Base-by-base conservation (phyloP, 805 yeast genomes). In the Candida stauntonica region DNA sequence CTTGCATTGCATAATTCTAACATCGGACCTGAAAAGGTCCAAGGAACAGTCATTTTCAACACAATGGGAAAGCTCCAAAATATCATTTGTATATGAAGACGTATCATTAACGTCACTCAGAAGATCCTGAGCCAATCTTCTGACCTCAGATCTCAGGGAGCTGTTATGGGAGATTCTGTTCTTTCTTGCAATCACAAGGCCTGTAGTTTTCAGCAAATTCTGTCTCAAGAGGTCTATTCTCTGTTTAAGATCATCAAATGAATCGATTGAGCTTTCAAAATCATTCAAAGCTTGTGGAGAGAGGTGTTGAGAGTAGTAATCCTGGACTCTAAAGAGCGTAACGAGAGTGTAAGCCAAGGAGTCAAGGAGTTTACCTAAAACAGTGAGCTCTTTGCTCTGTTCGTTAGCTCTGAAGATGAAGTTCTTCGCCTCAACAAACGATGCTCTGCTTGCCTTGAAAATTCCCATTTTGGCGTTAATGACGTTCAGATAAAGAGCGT, bases 11-110 rank as follows among this genome's bases (percentile, higher is more conserved):
- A 41, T 27, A 11, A 36, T 27, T 2, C 33, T 31, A 17, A 33
- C 34, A 17, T 36, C 41, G n/a, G 29, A 30, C 17, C 19, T 41
- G 41, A 36, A 41, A 20, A 41, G 21, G 24, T 41, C 44, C 11
- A 41, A 26, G 31, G 31, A 29, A 18, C 36, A 29, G 19, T 41
- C 38, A 9, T 38, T 28, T 5, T 36, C 38, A 8, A 36, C 44
- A 23, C 32, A 33, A 32, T 32, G 26, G 15, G 44, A 36, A 3
- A 40, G 16, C 17, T 33, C 16, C 13, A 33, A 32, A 3, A 40
- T 14, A 8, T 40, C 40, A 3, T 29, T 24, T 7, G 36, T 32
- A 20, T 31, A 36, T 6, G 15, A 3, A 12, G 16, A 17, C 9
- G 33, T 5, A 18, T 33, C 33, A 2, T 26, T 24, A 19, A 36